These are phyloP conservation scores for Avena eriantha DNA, from an alignment of 176 grass and related monocot genomes.

Conservation along the genomic window DNA sequence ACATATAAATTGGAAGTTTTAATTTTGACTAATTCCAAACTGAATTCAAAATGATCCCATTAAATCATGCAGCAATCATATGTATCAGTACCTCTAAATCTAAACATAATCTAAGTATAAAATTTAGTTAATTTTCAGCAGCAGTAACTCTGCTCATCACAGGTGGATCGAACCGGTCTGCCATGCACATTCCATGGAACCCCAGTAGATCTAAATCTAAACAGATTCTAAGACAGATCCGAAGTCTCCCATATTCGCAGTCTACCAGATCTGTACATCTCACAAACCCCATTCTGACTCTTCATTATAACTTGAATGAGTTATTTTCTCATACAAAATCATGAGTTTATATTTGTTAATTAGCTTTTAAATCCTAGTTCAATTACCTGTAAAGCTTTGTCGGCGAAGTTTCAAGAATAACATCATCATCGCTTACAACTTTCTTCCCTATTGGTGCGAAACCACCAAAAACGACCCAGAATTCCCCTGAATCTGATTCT, in stretches of 20 bases:
- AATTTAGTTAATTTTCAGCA: constrained; percentile 16
- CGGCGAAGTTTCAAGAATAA: constrained; percentile 68
- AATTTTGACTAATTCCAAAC: not conserved
- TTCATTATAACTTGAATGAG: constrained; percentile 9
- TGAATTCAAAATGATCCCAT: not conserved
- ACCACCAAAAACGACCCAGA: constrained; percentile 95
- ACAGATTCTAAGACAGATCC: not conserved
- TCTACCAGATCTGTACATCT: not conserved
- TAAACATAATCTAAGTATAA: not conserved
- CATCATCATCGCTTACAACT: constrained; percentile 68
- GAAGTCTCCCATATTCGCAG: not conserved
- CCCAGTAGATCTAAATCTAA: not conserved
- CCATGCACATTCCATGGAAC: not conserved
- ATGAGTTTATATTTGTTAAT: constrained; percentile 8
- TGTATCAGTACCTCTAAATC: constrained; percentile 33
- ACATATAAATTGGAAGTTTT: not conserved
- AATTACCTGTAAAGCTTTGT: constrained; percentile 81
- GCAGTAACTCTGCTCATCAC: not conserved
- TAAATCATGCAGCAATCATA: not conserved
- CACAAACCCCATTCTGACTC: not conserved
- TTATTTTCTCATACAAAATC: not conserved
- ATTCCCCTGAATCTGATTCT: constrained; percentile 95
- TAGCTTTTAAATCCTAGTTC: not conserved
- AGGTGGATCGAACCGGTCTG: not conserved
- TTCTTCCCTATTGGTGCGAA: constrained; percentile 97